Evolutionary conservation across 2,329 filamentous ascomycete genomes (phyloP).

Genomic region (Exophiala sideris): DNA sequence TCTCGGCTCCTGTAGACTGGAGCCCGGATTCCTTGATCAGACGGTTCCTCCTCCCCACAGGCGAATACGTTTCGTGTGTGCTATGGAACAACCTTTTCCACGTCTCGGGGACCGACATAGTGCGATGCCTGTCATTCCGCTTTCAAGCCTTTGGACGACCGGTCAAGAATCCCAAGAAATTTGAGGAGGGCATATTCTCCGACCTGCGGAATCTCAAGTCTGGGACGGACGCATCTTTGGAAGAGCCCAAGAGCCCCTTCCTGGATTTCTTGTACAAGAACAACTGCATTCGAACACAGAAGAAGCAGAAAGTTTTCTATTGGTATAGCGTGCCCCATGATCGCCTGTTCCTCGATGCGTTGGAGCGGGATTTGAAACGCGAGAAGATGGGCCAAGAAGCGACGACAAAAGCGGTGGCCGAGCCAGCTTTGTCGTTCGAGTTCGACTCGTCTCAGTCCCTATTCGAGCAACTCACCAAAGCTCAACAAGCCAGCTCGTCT

Average conservation of each 20-base stretch:
- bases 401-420: slow-evolving; percentile 92
- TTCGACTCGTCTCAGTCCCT: slow-evolving; percentile 99
- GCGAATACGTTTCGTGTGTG: slow-evolving; percentile 98
- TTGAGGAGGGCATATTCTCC: slow-evolving; percentile 98
- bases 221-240: slow-evolving; percentile 93
- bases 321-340: slow-evolving; percentile 99
- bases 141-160: slow-evolving; percentile 98
- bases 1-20: slow-evolving; percentile 98
- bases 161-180: slow-evolving; percentile 99
- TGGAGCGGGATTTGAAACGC: slow-evolving; percentile 95
- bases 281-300: slow-evolving; percentile 99
- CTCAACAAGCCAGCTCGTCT: slow-evolving; percentile 96
- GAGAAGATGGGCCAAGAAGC: slow-evolving; percentile 99
- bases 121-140: slow-evolving; percentile 93
- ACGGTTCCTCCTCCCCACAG: slow-evolving; percentile 89
- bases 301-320: slow-evolving; percentile 99
- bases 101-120: slow-evolving; percentile 97
- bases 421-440: slow-evolving; percentile 95
- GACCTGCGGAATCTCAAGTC: slow-evolving; percentile 97
- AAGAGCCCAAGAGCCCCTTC: slow-evolving; percentile 98
- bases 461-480: slow-evolving; percentile 98
- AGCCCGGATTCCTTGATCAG: slow-evolving; percentile 94
- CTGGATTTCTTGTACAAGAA: slow-evolving; percentile 99
- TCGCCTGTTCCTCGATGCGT: slow-evolving; percentile 90
- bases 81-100: slow-evolving; percentile 99